Conservation (phyloP, 106 monocot species). For the Apostasia shenzhenica region DNA sequence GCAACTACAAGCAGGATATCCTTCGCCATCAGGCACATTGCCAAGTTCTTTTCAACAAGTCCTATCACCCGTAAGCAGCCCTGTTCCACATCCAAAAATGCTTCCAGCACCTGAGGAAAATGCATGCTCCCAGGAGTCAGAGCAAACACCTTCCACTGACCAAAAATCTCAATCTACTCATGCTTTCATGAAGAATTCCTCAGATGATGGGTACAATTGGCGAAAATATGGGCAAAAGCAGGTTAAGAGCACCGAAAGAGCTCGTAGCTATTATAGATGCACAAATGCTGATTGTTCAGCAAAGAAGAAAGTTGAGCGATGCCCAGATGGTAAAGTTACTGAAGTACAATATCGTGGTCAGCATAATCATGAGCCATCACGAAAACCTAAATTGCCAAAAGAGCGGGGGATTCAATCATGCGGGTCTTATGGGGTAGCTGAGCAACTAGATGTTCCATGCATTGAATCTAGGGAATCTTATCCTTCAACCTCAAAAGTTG, state of each 20-base stretch:
- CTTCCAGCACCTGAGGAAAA: slow-evolving; percentile 1
- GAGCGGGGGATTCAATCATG: slow-evolving; percentile 6
- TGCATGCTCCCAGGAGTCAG: neutral
- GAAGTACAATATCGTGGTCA: slow-evolving; percentile 23
- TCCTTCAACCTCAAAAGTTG: slow-evolving; percentile 4
- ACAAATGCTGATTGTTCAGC: slow-evolving; percentile 18
- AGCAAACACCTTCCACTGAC: slow-evolving; percentile 4
- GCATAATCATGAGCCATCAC: slow-evolving; percentile 24
- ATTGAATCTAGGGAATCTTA: slow-evolving; percentile 10
- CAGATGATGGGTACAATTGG: slow-evolving; percentile 26
- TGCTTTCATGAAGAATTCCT: slow-evolving; percentile 8
- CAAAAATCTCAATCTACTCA: slow-evolving; percentile 9
- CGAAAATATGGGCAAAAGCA: slow-evolving; percentile 31
- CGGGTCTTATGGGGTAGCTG: slow-evolving; percentile 10
- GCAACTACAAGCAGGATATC: slow-evolving; percentile 18
- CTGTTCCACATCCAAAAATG: slow-evolving; percentile 7
- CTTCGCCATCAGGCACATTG: slow-evolving; percentile 8
- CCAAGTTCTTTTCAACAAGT: neutral
- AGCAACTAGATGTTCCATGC: slow-evolving; percentile 8
- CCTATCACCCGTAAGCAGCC: slow-evolving; percentile 3
- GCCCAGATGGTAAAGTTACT: slow-evolving; percentile 18
- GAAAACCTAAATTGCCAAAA: slow-evolving; percentile 6
- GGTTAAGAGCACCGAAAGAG: slow-evolving; percentile 23
- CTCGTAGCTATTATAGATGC: slow-evolving; percentile 27
- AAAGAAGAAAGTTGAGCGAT: slow-evolving; percentile 25